These are phyloP conservation scores for Hansenula lynferdii DNA, from an alignment of 1,139 yeast genomes.

Conservation along the genomic window DNA sequence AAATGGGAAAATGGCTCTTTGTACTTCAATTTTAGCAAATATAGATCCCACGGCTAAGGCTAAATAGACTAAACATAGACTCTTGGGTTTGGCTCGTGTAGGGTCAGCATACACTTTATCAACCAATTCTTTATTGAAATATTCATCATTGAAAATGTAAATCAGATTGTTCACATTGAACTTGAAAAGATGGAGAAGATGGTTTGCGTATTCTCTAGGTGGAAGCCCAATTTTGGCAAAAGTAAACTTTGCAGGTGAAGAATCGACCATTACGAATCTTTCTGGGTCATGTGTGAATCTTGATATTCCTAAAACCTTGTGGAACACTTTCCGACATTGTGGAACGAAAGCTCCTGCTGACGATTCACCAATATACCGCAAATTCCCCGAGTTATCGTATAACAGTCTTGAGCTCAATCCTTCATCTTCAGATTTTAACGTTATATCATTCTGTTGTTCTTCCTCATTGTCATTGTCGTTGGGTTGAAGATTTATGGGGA, in stretches of 20 bases:
- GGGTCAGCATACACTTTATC: slow-evolving; percentile 28
- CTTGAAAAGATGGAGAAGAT: slow-evolving; percentile 28
- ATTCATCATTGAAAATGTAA: slow-evolving; percentile 33
- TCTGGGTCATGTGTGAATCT: slow-evolving; percentile 33
- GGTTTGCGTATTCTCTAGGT: slow-evolving; percentile 23
- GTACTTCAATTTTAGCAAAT: slow-evolving; percentile 24
- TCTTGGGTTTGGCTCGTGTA: slow-evolving; percentile 19
- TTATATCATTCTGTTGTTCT: slow-evolving; percentile 9
- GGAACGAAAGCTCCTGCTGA: slow-evolving; percentile 29
- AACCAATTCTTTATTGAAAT: slow-evolving; percentile 24
- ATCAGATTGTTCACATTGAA: slow-evolving; percentile 32
- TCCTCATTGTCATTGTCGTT: slow-evolving; percentile 11
- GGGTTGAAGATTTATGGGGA: slow-evolving; percentile 11
- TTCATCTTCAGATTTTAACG: slow-evolving; percentile 17
- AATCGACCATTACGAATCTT: slow-evolving; percentile 31
- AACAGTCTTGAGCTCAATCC: slow-evolving; percentile 28
- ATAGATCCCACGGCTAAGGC: slow-evolving; percentile 39
- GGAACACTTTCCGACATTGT: slow-evolving; percentile 28
- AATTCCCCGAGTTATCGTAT: slow-evolving; percentile 27
- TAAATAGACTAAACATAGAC: slow-evolving; percentile 31
- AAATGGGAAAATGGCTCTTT: slow-evolving; percentile 21
- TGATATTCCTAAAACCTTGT: slow-evolving; percentile 25
- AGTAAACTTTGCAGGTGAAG: slow-evolving; percentile 20
- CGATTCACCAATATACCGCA: slow-evolving; percentile 32
- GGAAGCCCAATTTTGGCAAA: slow-evolving; percentile 28